These are phyloP conservation scores for Ogataea methanolica DNA, from an alignment of 805 yeast genomes.

Conservation along the genomic window DNA sequence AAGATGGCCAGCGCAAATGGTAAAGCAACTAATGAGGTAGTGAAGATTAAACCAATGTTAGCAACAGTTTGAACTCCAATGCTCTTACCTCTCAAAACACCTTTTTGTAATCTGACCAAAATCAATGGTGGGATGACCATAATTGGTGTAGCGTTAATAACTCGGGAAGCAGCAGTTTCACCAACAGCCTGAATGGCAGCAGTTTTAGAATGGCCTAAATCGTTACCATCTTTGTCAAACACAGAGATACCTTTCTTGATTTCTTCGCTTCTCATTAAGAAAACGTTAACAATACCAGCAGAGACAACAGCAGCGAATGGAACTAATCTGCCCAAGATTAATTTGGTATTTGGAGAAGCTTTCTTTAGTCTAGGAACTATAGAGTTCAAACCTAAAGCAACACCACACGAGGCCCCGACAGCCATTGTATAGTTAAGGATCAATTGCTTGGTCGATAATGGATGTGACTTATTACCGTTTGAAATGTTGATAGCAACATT, in stretches of 20 bases:
- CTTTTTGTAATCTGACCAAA: slow-evolving; percentile 71
- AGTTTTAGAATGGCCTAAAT: slow-evolving; percentile 66
- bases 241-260: slow-evolving; percentile 79
- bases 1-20: slow-evolving; percentile 95
- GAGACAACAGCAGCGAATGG: slow-evolving; percentile 99
- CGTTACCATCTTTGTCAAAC: slow-evolving; percentile 57
- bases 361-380: slow-evolving; percentile 80
- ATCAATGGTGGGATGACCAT: slow-evolving; percentile 95
- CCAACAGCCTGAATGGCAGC: slow-evolving; percentile 95
- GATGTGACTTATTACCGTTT: slow-evolving; percentile 93
- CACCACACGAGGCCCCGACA: slow-evolving; percentile 91
- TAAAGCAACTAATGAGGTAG: slow-evolving; percentile 78
- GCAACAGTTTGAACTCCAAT: slow-evolving; percentile 58
- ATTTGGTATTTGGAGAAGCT: slow-evolving; percentile 63
- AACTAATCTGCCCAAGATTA: slow-evolving; percentile 78
- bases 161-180: slow-evolving; percentile 93
- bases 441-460: slow-evolving; percentile 74
- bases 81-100: slow-evolving; percentile 64
- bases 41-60: slow-evolving; percentile 82
- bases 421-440: slow-evolving; percentile 79
- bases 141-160: slow-evolving; percentile 93
- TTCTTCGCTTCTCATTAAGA: slow-evolving; percentile 94
- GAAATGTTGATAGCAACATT: slow-evolving; percentile 97
- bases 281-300: slow-evolving; percentile 96
- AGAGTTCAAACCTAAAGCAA: slow-evolving; percentile 88